These are phyloP conservation scores for Pestalotiopsis sp. DNA, from an alignment of 2,329 filamentous ascomycete genomes.

Conservation along the genomic window DNA sequence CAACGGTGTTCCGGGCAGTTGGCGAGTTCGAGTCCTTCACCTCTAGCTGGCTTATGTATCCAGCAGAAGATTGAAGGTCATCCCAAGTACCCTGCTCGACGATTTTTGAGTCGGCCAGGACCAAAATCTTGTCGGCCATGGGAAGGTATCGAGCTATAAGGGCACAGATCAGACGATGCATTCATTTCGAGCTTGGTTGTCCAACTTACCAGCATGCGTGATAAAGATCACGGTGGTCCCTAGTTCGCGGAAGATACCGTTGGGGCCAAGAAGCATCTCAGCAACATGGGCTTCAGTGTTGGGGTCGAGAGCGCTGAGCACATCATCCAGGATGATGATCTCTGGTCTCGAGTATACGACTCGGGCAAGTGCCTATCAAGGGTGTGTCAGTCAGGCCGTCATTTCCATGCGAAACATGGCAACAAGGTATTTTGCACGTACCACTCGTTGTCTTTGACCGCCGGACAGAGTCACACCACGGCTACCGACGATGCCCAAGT, in stretches of 20 bases:
- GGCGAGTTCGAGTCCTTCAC: neutral
- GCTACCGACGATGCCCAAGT: constrained; percentile 28
- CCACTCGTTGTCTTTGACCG: constrained; percentile 24
- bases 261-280: constrained; percentile 29
- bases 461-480: constrained; percentile 16
- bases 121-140: constrained; percentile 36
- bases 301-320: constrained; percentile 37
- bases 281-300: constrained; percentile 33
- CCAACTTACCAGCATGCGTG: neutral
- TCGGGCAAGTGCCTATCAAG: constrained; percentile 36
- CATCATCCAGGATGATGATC: constrained; percentile 37
- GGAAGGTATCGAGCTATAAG: constrained; percentile 23
- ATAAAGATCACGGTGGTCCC: constrained; percentile 28
- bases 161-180: neutral
- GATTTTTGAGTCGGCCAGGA: constrained; percentile 26
- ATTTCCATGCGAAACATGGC: constrained; percentile 1
- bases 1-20: neutral
- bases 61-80: neutral
- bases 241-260: constrained; percentile 31
- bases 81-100: constrained; percentile 31
- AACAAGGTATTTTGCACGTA: constrained; percentile 2
- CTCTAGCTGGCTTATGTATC: neutral
- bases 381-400: neutral
- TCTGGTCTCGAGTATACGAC: constrained; percentile 33
- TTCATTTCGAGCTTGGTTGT: neutral